phyloP scores from a whole-genome alignment of 192 early-diverging fungal species.

The Coemansia sp. region DNA sequence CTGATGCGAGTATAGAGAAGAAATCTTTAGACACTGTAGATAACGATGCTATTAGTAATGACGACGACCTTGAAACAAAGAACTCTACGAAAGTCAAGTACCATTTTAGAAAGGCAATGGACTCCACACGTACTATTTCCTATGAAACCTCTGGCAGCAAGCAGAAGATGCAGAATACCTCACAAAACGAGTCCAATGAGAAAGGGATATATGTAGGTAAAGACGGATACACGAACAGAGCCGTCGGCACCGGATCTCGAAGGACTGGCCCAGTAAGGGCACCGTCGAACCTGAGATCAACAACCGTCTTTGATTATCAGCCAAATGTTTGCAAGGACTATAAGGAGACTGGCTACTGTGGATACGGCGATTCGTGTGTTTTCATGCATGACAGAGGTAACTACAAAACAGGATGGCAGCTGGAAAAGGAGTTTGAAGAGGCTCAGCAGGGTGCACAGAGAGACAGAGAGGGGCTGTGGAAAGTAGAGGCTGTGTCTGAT shows the following conservation, averaged over 20 bases:
- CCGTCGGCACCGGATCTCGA: conserved; percentile 62
- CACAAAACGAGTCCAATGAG: conserved; percentile 29
- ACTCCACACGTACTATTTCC: conserved; percentile 49
- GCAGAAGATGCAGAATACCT: neutral
- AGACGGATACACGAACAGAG: conserved; percentile 65
- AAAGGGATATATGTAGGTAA: conserved; percentile 69
- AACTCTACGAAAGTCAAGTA: conserved; percentile 12
- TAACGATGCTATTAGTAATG: conserved; percentile 39
- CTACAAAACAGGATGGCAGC: conserved; percentile 95
- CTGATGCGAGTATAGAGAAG: conserved; percentile 19
- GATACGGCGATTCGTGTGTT: conserved; percentile 96
- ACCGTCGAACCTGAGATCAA: conserved; percentile 43
- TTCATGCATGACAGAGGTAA: conserved; percentile 98
- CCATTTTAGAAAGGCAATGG: conserved; percentile 34
- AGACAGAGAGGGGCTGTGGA: conserved; percentile 56
- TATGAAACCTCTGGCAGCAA: conserved; percentile 41
- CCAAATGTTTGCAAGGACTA: conserved; percentile 99
- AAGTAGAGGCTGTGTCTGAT: conserved; percentile 37
- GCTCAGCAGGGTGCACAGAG: conserved; percentile 64
- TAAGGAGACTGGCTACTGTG: conserved; percentile 93
- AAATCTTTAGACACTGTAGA: conserved; percentile 8
- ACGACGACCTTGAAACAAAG: neutral
- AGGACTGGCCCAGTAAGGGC: conserved; percentile 48
- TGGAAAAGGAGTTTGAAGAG: conserved; percentile 98
- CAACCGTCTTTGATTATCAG: conserved; percentile 84